Conservation (phyloP, 129 eudicot species). For the Heracleum sosnowskyi region DNA sequence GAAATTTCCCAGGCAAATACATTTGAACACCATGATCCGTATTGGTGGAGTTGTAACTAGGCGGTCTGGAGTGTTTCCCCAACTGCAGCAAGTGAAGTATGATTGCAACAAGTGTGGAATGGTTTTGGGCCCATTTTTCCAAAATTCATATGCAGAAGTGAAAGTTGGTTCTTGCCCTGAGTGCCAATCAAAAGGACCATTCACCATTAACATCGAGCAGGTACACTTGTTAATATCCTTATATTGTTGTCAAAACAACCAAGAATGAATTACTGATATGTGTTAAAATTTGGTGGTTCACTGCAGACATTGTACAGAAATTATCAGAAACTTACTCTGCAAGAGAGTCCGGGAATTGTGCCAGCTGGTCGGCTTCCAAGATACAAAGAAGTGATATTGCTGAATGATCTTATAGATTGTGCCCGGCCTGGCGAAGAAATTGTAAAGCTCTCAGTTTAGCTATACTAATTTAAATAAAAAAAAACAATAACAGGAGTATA, state of each 20-base stretch:
- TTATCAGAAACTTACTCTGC: slow-evolving; percentile 92
- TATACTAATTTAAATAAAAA: background rate
- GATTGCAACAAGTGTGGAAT: slow-evolving; percentile 92
- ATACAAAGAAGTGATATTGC: slow-evolving; percentile 91
- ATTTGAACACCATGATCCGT: slow-evolving; percentile 94
- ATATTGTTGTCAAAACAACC: slow-evolving; percentile 5
- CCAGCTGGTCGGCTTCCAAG: slow-evolving; percentile 98
- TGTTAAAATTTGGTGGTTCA: slow-evolving; percentile 4
- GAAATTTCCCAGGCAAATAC: slow-evolving; percentile 61
- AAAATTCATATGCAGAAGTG: slow-evolving; percentile 94
- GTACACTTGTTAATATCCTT: slow-evolving; percentile 23
- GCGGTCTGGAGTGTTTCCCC: slow-evolving; percentile 98
- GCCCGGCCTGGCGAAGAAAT: slow-evolving; percentile 99
- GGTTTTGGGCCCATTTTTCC: slow-evolving; percentile 85
- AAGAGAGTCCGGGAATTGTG: slow-evolving; percentile 98
- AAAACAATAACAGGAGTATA: slow-evolving; percentile 2
- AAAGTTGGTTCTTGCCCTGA: slow-evolving; percentile 99
- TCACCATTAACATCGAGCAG: slow-evolving; percentile 94
- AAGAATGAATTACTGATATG: background rate
- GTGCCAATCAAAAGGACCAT: slow-evolving; percentile 98
- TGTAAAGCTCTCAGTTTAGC: slow-evolving; percentile 30
- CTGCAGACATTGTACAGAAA: slow-evolving; percentile 85
- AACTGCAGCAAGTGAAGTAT: slow-evolving; percentile 92
- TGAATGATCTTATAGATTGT: slow-evolving; percentile 95
- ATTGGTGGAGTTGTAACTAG: slow-evolving; percentile 97